Base-by-base conservation (phyloP, 208 protist species). In the Acanthamoeba triangularis region DNA sequence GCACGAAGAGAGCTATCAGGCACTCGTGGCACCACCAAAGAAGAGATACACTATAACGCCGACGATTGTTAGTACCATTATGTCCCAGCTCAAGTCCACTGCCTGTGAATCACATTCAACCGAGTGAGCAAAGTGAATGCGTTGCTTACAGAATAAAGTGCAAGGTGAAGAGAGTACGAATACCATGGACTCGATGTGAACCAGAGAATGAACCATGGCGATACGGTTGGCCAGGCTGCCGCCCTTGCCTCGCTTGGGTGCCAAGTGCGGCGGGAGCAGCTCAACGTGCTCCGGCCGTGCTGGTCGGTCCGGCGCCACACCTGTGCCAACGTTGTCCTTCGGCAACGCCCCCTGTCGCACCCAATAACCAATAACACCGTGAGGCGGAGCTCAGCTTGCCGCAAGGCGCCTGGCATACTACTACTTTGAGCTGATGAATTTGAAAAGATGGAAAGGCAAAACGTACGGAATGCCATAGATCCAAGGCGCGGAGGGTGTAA, bases 171-270 rank as follows among this genome's bases (percentile, higher is more conserved):
- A 0, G 76, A 76, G 14, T 5, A 0, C 2, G 0, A 0, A 35
- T 63, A 93, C 88, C 88, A 93, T 93, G 28, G 88, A 93, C 88
- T 93, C 88, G 7, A 93, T 93, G 88, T 93, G 88, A 11, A 93
- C 88, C 20, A 93, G 52, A 0, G 44, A 63, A 28, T 93, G 88
- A 5, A 93, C 14, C 88, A 93, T 93, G 61, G 88, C 88, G n/a
- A 78, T 44, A 3, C 88, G 30, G 61, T 69, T 78, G 28, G 88
- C 88, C 37, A 93, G 41, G 88, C 44, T 80, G 61, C 88, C 88
- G 28, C 44, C 88, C 63, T 93, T 93, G n/a, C 88, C 88, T 5
- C 88, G 54, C 61, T 69, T 76, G 63, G 88, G 88, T 33, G 52
- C 52, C 30, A 61, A 10, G 61, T 78, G 59, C 7, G 88, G 88